A percentile compares a stretch with the other conserved stretches of the same genome.
Conservation (phyloP, 2,329 filamentous ascomycete genomes). For the Pseudocercospora eumusae region DNA sequence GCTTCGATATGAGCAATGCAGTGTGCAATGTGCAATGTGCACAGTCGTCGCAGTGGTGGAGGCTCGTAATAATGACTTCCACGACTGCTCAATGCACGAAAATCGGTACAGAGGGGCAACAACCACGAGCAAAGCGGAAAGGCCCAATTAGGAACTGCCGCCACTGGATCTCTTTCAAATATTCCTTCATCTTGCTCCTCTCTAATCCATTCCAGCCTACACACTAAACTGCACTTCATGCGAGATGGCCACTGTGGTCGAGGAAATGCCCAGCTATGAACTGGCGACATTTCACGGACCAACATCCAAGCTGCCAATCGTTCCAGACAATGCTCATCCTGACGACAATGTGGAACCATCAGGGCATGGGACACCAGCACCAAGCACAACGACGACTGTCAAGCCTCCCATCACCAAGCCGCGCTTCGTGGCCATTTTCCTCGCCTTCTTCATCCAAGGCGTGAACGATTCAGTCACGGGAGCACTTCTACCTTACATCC, state of each 20-base stretch:
- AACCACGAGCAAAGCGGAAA: not conserved
- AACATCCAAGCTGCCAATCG: not conserved
- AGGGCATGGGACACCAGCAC: not conserved
- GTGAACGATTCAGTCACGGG: not conserved
- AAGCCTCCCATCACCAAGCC: not conserved
- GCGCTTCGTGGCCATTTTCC: not conserved
- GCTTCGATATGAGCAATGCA: not conserved
- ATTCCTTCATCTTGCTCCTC: not conserved
- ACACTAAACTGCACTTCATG: not conserved
- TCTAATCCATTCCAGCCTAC: not conserved
- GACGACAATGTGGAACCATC: not conserved
- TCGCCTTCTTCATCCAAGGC: not conserved
- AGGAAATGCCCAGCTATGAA: not conserved
- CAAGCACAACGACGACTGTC: not conserved
- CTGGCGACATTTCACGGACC: not conserved
- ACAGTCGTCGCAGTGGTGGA: too few relatives aligned
- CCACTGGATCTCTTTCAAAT: not conserved
- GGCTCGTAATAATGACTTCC: not conserved
- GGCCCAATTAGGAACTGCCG: not conserved
- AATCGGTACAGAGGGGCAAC: not conserved
- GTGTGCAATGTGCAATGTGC: not conserved
- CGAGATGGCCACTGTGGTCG: not conserved
- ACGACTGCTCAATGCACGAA: not conserved
- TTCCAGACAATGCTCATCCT: not conserved
- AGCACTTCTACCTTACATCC: not conserved